Conservation (phyloP, 345 rosid species). For the Anastatica hierochuntica region DNA sequence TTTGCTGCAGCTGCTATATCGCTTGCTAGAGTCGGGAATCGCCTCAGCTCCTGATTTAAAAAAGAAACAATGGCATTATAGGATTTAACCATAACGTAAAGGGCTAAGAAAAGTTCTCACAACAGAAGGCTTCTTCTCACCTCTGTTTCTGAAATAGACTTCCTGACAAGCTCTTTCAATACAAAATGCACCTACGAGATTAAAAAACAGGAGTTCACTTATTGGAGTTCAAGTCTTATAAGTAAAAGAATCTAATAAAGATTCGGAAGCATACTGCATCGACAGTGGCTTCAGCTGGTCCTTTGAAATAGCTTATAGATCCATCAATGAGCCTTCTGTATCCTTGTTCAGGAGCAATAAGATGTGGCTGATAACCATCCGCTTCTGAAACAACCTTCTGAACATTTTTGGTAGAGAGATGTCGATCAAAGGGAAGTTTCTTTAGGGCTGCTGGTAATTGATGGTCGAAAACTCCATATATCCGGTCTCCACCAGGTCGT, state of each 20-base stretch:
- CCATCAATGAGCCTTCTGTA: constrained; percentile 98
- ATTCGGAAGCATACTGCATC: constrained; percentile 58
- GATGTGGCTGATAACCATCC: constrained; percentile 99
- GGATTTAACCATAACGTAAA: not conserved
- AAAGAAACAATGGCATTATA: not conserved
- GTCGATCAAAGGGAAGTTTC: constrained; percentile 95
- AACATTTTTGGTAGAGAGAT: constrained; percentile 87
- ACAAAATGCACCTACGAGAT: constrained; percentile 73
- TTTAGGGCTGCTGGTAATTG: constrained; percentile 98
- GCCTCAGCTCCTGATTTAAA: constrained; percentile 68
- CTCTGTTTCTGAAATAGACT: constrained; percentile 87
- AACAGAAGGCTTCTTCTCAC: constrained; percentile 30
- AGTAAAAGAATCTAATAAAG: not conserved
- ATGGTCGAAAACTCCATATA: constrained; percentile 94
- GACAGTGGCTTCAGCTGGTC: constrained; percentile 97
- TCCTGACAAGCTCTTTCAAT: constrained; percentile 93
- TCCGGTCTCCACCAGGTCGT: constrained; percentile 96
- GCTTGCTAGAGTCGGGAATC: constrained; percentile 74
- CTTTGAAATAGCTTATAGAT: constrained; percentile 88
- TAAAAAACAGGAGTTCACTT: constrained; percentile 1
- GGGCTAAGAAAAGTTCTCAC: not conserved
- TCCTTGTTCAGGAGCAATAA: constrained; percentile 99
- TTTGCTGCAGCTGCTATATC: constrained; percentile 97
- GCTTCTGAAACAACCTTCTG: constrained; percentile 97
- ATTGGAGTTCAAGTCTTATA: not conserved